Evolutionary conservation across 164 flowering plant species (phyloP).

Genomic region (Stephania yunnanensis): DNA sequence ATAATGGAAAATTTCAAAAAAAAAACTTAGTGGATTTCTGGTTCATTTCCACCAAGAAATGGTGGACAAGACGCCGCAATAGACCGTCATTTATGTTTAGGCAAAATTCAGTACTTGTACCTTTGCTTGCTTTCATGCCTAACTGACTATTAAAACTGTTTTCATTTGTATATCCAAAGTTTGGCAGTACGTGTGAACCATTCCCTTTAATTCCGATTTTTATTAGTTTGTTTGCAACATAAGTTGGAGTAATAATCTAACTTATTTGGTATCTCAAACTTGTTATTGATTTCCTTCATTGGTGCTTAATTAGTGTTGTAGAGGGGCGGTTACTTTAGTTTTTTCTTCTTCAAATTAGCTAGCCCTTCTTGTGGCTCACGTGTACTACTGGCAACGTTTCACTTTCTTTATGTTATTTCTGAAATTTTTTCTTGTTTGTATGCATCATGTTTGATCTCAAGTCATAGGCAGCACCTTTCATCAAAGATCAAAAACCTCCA

Average conservation of each 20-base stretch:
- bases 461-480: not conserved
- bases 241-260: too few species aligned
- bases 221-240: too few species aligned
- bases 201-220: too few species aligned
- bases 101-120: too few species aligned
- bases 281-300: too few species aligned
- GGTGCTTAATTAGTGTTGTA: too few species aligned
- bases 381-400: not conserved
- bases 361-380: not conserved
- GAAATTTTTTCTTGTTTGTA: not conserved
- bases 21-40: not conserved
- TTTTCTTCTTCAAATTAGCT: not conserved
- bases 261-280: too few species aligned
- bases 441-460: not conserved
- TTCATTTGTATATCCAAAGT: too few species aligned
- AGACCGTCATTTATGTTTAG: not conserved
- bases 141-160: not conserved
- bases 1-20: not conserved
- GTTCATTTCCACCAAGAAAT: not conserved
- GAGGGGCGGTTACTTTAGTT: too few species aligned
- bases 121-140: not conserved
- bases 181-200: too few species aligned
- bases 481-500: not conserved
- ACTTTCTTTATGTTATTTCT: not conserved
- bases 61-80: not conserved